Evolutionary conservation across 257 asterid species (phyloP).

Genomic region (Solanum megistacrolobum): DNA sequence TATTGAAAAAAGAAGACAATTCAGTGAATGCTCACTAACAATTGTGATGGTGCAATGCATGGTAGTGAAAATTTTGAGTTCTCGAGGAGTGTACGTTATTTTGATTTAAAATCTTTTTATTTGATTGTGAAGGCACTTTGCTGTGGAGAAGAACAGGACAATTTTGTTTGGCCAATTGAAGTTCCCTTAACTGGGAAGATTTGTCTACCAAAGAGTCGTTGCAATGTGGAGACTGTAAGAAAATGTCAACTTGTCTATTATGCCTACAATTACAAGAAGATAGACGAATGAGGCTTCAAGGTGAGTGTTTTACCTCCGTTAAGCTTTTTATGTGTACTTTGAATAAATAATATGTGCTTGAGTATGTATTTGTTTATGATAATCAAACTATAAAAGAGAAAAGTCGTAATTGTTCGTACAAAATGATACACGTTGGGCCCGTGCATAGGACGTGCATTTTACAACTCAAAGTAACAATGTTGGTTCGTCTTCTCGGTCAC

Average conservation of each 20-base stretch:
- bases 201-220: no score
- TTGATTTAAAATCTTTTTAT: not conserved
- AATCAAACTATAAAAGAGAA: no score
- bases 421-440: no score
- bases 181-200: slow-evolving; percentile 6
- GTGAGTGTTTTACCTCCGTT: not conserved
- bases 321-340: not conserved
- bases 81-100: not conserved
- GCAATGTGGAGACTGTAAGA: no score
- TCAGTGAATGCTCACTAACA: not conserved
- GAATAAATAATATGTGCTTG: no score
- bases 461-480: no score
- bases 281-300: not conserved
- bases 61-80: not conserved
- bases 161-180: slow-evolving; percentile 67
- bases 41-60: not conserved
- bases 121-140: slow-evolving; percentile 57
- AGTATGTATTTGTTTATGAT: no score
- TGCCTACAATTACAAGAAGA: not conserved
- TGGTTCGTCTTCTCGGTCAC: no score
- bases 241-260: no score
- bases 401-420: no score
- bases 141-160: slow-evolving; percentile 68
- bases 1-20: not conserved
- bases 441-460: no score